Conservation (phyloP, 23 red algal genomes). For the Gracilariopsis chorda region DNA sequence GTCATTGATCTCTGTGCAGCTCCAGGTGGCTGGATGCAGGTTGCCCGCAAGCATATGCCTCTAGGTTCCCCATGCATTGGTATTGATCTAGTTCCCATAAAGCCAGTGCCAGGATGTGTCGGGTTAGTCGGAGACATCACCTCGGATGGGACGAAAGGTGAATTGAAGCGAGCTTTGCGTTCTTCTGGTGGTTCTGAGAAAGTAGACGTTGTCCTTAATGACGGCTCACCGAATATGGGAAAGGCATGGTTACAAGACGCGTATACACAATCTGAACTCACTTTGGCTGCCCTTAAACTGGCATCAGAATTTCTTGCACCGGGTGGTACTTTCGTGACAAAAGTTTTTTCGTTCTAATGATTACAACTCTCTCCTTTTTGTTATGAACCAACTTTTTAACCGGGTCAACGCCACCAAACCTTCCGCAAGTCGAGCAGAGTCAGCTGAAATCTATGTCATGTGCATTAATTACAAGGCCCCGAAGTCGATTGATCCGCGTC, state of each 20-base stretch:
- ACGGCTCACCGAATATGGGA: conserved; percentile 97
- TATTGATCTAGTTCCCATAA: conserved; percentile 94
- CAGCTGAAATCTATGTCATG: conserved; percentile 97
- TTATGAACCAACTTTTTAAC: conserved; percentile 88
- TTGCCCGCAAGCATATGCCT: conserved; percentile 87
- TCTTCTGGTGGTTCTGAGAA: conserved; percentile 24
- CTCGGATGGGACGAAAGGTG: conserved; percentile 49
- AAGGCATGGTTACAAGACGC: conserved; percentile 97
- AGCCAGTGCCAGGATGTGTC: conserved; percentile 42
- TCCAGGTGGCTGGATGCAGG: conserved; percentile 97
- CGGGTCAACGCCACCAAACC: conserved; percentile 91
- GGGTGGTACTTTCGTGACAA: conserved; percentile 90
- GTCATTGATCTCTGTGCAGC: conserved; percentile 97
- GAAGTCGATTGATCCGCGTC: conserved; percentile 69
- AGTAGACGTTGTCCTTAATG: conserved; percentile 92
- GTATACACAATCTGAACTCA: conserved; percentile 92
- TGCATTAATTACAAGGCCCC: conserved; percentile 65
- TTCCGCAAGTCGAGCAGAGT: conserved; percentile 73
- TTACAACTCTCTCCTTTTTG: conserved; percentile 85
- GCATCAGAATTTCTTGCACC: conserved; percentile 70
- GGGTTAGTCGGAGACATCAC: conserved; percentile 87
- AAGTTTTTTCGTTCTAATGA: conserved; percentile 94
- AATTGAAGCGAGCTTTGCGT: conserved; percentile 62
- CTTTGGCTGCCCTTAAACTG: conserved; percentile 80
- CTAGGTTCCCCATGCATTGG: conserved; percentile 80